Evolutionary conservation across 1,139 yeast species (phyloP).

Genomic region (Suhomyces coccinellae): DNA sequence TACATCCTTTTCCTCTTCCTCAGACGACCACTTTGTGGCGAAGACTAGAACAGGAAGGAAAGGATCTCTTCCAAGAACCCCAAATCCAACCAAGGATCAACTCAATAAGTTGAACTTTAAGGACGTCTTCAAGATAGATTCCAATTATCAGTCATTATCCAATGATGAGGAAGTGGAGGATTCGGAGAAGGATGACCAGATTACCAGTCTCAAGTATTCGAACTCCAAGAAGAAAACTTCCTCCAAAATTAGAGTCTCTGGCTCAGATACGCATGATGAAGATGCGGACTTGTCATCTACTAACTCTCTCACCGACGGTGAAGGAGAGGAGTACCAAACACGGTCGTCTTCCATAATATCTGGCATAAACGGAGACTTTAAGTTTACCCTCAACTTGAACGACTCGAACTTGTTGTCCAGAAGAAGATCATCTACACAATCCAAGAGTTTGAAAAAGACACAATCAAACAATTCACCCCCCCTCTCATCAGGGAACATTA

Average conservation of each 20-base stretch:
- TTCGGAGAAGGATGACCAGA: conserved; percentile 21
- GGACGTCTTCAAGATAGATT: conserved; percentile 31
- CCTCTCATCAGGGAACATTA: conserved; percentile 2
- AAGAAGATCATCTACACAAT: conserved; percentile 26
- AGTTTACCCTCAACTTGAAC: conserved; percentile 45
- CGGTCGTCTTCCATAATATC: conserved; percentile 46
- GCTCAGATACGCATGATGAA: conserved; percentile 10
- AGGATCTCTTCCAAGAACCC: conserved; percentile 28
- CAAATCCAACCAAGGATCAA: conserved; percentile 27
- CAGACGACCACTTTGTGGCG: conserved; percentile 12
- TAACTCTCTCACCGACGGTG: conserved; percentile 17
- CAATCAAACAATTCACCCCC: conserved; percentile 8
- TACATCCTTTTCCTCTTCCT: conserved; percentile 14
- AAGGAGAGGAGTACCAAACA: conserved; percentile 34
- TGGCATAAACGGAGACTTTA: conserved; percentile 42
- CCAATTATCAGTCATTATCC: conserved; percentile 18
- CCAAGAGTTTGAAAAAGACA: conserved; percentile 14
- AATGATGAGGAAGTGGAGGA: conserved; percentile 20
- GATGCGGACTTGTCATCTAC: conserved; percentile 17
- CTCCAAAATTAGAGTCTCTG: conserved; percentile 11
- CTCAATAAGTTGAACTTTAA: conserved; percentile 28
- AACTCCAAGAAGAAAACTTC: conserved; percentile 18
- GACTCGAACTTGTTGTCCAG: conserved; percentile 45
- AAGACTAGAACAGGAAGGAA: conserved; percentile 11
- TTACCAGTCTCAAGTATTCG: conserved; percentile 21